phyloP scores from a whole-genome alignment of 345 rosid genomes.

The Sapria himalayana region DNA sequence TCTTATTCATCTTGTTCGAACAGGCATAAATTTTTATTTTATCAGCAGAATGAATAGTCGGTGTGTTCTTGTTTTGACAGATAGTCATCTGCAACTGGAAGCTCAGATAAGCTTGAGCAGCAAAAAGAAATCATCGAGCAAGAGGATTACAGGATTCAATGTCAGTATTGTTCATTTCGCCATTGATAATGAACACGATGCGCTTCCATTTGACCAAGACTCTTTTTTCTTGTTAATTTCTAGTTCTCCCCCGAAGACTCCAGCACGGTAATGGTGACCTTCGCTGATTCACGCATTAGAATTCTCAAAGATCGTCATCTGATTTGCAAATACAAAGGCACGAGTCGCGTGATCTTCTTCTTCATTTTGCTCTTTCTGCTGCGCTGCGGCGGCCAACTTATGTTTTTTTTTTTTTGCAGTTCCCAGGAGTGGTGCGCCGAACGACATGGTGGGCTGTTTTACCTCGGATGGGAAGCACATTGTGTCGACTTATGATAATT shows the following conservation, averaged over 20 bases:
- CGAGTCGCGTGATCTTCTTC: constrained; percentile 2
- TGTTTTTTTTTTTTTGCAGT: no score
- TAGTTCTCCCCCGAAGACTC: constrained; percentile 59
- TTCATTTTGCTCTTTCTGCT: background rate
- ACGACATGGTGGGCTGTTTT: constrained; percentile 43
- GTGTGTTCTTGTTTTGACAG: constrained; percentile 24
- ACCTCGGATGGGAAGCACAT: constrained; percentile 67
- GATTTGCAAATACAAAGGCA: constrained; percentile 63
- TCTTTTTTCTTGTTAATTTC: background rate
- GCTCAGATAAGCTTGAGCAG: constrained; percentile 34
- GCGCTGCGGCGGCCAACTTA: no score
- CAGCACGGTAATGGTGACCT: constrained; percentile 64
- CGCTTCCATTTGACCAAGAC: background rate
- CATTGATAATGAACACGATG: constrained; percentile 3
- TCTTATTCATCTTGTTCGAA: constrained; percentile 1
- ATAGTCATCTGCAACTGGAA: constrained; percentile 53
- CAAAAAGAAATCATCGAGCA: constrained; percentile 55
- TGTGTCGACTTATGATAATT: constrained; percentile 63
- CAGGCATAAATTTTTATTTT: background rate
- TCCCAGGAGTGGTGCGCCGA: no score
- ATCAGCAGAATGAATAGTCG: constrained; percentile 31
- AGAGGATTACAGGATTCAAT: constrained; percentile 65
- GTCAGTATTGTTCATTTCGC: constrained; percentile 14
- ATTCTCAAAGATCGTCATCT: constrained; percentile 52
- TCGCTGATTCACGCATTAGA: constrained; percentile 73